Conservation (phyloP, 2,329 filamentous ascomycete species). For the Penicillium vulpinum region DNA sequence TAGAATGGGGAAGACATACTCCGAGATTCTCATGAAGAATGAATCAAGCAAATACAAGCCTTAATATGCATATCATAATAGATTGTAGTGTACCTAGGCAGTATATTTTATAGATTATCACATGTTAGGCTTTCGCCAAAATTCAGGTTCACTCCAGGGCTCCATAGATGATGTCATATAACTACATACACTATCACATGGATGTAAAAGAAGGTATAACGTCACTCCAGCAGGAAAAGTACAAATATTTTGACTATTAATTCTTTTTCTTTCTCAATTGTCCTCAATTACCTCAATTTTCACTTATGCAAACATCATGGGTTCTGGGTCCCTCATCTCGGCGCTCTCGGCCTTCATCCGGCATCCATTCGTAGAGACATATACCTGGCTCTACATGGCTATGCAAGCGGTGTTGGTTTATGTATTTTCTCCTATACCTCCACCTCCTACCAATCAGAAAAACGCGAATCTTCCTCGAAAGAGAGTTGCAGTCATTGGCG, state of each 20-base stretch:
- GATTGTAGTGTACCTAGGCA: too few species aligned
- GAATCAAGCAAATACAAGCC: neutral
- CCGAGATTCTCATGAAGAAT: neutral
- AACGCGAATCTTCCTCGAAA: conserved; percentile 50
- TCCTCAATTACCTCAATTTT: too few species aligned
- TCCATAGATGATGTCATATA: neutral
- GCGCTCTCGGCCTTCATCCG: conserved; percentile 25
- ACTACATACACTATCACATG: conserved; percentile 5
- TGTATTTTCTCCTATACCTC: conserved; percentile 69
- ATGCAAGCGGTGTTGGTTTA: conserved; percentile 33
- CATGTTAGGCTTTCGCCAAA: neutral
- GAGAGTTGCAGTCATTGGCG: conserved; percentile 68
- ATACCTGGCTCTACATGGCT: conserved; percentile 33
- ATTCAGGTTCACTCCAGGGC: neutral
- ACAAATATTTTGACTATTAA: neutral
- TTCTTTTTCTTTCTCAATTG: neutral
- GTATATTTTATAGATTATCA: too few species aligned
- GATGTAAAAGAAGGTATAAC: neutral
- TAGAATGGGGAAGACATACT: neutral
- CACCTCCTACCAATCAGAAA: conserved; percentile 58
- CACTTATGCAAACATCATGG: neutral
- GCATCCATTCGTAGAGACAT: conserved; percentile 33
- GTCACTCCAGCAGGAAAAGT: neutral
- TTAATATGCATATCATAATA: too few species aligned
- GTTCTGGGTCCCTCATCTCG: conserved; percentile 6